phyloP scores from a whole-genome alignment of 2,329 filamentous ascomycete species.

The Ophiostoma piceae region DNA sequence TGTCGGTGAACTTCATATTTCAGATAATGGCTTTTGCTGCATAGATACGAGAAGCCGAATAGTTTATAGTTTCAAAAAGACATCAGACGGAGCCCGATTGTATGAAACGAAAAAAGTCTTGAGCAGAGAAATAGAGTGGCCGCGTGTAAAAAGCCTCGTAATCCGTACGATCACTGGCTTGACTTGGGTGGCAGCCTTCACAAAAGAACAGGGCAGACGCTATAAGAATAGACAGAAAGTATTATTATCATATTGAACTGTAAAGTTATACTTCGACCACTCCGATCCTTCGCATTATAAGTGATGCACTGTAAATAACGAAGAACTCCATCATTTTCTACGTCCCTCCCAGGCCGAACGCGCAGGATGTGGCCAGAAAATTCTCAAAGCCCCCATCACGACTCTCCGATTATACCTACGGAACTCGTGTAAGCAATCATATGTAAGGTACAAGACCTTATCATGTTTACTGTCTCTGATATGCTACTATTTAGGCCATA shows the following conservation, averaged over 20 bases:
- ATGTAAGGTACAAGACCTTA: not conserved
- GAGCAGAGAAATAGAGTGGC: not conserved
- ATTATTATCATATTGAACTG: not conserved
- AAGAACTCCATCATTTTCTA: not conserved
- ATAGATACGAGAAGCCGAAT: not conserved
- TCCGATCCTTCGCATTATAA: too few relatives aligned
- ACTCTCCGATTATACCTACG: not conserved
- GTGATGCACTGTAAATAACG: not conserved
- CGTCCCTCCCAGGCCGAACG: not conserved
- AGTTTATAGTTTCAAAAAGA: not conserved
- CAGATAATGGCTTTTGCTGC: too few relatives aligned
- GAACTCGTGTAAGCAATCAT: not conserved
- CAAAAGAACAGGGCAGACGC: not conserved
- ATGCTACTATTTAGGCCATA: not conserved
- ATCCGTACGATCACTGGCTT: not conserved
- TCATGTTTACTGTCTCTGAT: not conserved
- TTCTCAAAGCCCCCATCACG: not conserved
- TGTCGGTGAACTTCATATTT: too few relatives aligned
- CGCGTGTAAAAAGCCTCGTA: not conserved
- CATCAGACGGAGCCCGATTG: not conserved
- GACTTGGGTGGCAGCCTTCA: not conserved
- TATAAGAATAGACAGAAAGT: not conserved
- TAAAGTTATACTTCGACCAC: not conserved
- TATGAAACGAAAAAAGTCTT: not conserved
- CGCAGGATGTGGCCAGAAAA: not conserved